Evolutionary conservation across 2,329 filamentous ascomycete species (phyloP), one percentile per base, ranked within the genome.

Genomic region (Neocucurbitaria cava): DNA sequence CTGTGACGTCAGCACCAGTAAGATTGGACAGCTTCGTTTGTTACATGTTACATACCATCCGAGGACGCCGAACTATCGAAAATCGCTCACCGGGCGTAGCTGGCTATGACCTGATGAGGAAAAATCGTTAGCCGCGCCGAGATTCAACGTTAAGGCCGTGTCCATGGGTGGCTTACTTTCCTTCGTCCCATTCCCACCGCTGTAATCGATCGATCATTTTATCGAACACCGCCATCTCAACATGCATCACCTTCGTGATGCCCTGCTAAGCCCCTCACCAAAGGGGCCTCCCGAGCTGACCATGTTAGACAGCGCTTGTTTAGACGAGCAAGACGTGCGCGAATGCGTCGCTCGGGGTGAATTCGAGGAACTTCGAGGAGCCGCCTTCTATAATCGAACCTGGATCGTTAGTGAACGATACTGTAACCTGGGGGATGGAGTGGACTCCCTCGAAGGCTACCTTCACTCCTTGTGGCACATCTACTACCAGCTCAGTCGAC

Each of bases 401-500:
- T 48, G 11, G 15, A 56, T 51, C 13, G 39, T 56, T n/a, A 48
- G 36, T 23, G 38, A 48, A 15, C 43, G 44, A 51, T 56, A 52
- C 47, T 51, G 53, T 33, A 43, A 8, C 5, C 11, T 35, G 17
- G 53, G 53, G 6, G 53, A 51, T 44, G 47, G 53, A 33, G 53
- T 56, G 4, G 53, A 56, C 44, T 51, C 53, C 9, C 43, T 56
- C 15, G 53, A 56, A 51, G 38, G 43, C 36, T 47, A 58, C 33
- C 39, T 58, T n/a, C 50, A 49, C 30, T 58, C 50, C 9, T 11
- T 49, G n/a, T 58, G 54, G 50, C 23, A 58, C 15, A 48, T 54
- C 5, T 58, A 58, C 24, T 51, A 51, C 41, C 43, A 35, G 31
- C 31, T 35, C 5, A 4, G 31, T 13, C 31, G 31, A 54, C 39